Evolutionary conservation across 2,329 filamentous ascomycete genomes (phyloP).

Genomic region (Sporothrix brunneoviolacea): DNA sequence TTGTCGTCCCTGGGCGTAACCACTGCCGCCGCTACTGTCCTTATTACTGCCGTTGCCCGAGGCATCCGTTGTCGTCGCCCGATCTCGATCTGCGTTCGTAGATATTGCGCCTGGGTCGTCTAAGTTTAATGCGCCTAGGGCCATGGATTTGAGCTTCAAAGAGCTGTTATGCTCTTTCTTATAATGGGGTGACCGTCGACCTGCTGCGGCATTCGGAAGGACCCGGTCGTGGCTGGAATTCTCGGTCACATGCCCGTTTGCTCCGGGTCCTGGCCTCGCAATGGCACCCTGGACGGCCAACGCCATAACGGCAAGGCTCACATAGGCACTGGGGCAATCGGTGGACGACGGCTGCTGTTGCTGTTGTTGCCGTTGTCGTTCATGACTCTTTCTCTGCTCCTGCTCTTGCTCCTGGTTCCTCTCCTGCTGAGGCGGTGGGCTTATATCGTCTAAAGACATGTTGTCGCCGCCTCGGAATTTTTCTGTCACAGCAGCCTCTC

Average conservation of each 20-base stretch:
- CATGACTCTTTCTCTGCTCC: background rate
- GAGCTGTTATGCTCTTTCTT: slow-evolving; percentile 12
- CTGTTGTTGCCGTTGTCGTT: background rate
- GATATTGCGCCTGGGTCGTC: no score
- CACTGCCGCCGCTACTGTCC: no score
- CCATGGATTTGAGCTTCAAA: slow-evolving; percentile 26
- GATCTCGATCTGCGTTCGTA: no score
- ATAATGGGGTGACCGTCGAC: background rate
- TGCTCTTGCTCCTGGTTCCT: background rate
- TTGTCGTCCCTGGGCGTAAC: no score
- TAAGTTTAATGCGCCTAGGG: slow-evolving; percentile 22
- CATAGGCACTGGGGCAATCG: no score
- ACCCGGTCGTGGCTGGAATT: background rate
- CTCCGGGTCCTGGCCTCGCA: background rate
- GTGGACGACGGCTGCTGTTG: background rate
- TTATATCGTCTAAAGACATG: slow-evolving; percentile 11
- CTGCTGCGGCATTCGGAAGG: background rate
- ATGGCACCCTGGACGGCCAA: background rate
- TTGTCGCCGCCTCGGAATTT: slow-evolving; percentile 19
- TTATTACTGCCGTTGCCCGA: background rate
- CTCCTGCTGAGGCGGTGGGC: background rate
- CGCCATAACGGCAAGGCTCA: background rate
- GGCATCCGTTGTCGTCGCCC: background rate
- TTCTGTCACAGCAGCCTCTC: background rate
- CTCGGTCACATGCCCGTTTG: no score